Conservation (phyloP, 495 filamentous ascomycete species). For the Neurospora cerealis region DNA sequence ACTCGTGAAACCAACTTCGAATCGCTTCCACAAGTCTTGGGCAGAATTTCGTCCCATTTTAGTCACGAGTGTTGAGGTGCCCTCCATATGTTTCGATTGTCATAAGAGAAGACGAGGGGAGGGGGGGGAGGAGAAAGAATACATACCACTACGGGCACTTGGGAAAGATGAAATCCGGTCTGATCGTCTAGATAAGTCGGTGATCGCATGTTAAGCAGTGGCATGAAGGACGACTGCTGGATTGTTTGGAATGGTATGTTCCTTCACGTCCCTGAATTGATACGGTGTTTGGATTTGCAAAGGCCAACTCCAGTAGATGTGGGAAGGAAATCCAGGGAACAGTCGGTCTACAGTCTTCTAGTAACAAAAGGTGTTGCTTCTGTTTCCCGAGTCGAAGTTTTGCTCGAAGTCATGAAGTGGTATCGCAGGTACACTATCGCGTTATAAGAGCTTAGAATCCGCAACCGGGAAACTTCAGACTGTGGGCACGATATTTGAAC, state of each 20-base stretch:
- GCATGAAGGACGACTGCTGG: neutral
- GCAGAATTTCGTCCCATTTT: neutral
- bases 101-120: neutral
- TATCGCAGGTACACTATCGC: neutral
- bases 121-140: neutral
- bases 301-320: neutral
- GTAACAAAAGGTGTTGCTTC: neutral
- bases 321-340: neutral
- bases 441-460: neutral
- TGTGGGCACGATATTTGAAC: neutral
- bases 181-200: neutral
- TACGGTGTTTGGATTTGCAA: neutral
- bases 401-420: neutral
- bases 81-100: neutral
- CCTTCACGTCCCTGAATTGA: no score
- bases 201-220: neutral
- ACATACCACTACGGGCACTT: neutral
- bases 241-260: no score
- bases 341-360: neutral
- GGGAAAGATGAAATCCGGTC: neutral
- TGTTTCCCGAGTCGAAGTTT: neutral
- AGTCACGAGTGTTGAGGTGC: neutral
- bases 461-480: neutral
- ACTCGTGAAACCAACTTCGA: neutral
- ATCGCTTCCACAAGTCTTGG: neutral